A percentile compares a stretch with the other conserved stretches of the same genome.
phyloP scores from a whole-genome alignment of 306 rosid genomes.

The Cicer cuneatum region DNA sequence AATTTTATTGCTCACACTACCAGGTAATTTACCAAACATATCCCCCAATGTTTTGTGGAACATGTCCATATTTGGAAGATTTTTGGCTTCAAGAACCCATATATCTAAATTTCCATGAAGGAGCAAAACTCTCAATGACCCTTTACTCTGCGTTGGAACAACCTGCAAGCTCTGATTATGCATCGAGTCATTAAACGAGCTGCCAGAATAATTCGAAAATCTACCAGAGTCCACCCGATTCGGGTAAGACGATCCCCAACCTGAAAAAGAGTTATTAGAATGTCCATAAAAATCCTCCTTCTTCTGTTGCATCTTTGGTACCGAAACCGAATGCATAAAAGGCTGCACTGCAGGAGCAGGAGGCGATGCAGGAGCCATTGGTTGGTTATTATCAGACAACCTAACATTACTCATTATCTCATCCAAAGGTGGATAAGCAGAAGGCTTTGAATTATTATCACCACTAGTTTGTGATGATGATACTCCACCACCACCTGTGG shows the following conservation, averaged over 20 bases:
- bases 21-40: constrained; percentile 71
- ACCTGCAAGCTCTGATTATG: constrained; percentile 62
- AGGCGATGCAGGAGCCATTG: constrained; percentile 54
- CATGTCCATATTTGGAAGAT: constrained; percentile 96
- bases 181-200: constrained; percentile 63
- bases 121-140: constrained; percentile 81
- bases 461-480: constrained; percentile 27
- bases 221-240: constrained; percentile 44
- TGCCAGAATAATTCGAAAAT: constrained; percentile 49
- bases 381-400: constrained; percentile 56
- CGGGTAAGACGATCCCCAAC: constrained; percentile 54
- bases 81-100: constrained; percentile 72
- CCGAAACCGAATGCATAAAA: constrained; percentile 55
- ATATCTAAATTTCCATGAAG: constrained; percentile 91
- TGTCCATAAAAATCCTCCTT: constrained; percentile 61
- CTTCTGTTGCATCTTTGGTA: constrained; percentile 54
- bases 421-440: constrained; percentile 69
- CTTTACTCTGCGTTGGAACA: constrained; percentile 70
- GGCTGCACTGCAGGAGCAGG: constrained; percentile 51
- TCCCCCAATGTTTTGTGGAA: constrained; percentile 88
- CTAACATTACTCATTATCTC: constrained; percentile 57
- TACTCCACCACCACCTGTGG: constrained; percentile 28
- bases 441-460: constrained; percentile 42
- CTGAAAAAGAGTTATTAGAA: constrained; percentile 68
- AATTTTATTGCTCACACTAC: constrained; percentile 65